Base-by-base conservation (phyloP, 179 eudicot genomes). In the Gypsophila paniculata region DNA sequence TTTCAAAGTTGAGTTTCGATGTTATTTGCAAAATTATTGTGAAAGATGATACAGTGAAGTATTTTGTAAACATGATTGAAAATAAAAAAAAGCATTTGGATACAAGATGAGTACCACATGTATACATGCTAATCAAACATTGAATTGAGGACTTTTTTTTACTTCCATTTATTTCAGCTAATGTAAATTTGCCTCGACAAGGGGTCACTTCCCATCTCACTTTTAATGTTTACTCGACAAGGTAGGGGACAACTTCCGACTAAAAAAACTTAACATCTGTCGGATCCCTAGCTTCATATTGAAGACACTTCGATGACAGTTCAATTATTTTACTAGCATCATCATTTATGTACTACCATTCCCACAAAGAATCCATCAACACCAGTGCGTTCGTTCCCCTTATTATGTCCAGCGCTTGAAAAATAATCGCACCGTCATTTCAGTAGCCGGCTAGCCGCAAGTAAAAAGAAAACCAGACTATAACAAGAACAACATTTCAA, bases 401-500 rank as follows among this genome's bases (percentile, higher is more conserved):
- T 53, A 83, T 86, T 68, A 86, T 80, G 69, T 86, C 89, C 69
- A 86, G 89, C 49, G 89, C 89, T 86, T 82, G 78, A 75, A 79
- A 22, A 25, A 3, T 19, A 57, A 58, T 17, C 17, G 3, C 10
- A 58, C 2, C 18, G 52, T 46, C 52, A 46, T 46, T 46, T 46
- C 9, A 46, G 52, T 46, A 46, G 38, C 63, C 51, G 64, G 4
- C 4, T n/a, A 36, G 42, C 42, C 42, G 42, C 19, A 72, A 26
- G 39, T 21, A 21, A 65, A 36, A 26, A 44, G 78, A 38, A 81
- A 76, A 65, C 18, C 49, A 62, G 69, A 52, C 32, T 46, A 9
- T 52, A 15, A 4, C 19, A 0, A n/a, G 6, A 52, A 52, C 19
- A 15, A 52, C 19, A 52, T 52, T 14, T 5, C 55, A 52, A 14